Percentiles rank a stretch among this genome's conserved stretches.
Conservation (phyloP, 2,329 filamentous ascomycete species). For the Lachnellula willkommii region DNA sequence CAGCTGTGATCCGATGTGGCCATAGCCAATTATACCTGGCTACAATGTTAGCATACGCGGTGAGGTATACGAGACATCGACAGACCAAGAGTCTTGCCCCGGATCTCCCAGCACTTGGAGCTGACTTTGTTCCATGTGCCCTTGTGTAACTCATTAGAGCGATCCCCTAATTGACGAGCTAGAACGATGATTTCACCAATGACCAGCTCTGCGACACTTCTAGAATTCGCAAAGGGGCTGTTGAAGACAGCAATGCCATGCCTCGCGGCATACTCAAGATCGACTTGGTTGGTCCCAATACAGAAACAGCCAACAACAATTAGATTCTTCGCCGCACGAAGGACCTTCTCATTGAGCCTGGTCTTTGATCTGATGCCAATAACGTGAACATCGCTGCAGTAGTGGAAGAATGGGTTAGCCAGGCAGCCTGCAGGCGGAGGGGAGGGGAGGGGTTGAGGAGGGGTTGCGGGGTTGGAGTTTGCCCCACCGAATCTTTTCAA, state of each 20-base stretch:
- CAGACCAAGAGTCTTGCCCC: conserved; percentile 87
- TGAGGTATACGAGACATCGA: conserved; percentile 1
- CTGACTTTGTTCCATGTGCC: conserved; percentile 99
- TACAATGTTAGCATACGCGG: conserved; percentile 6
- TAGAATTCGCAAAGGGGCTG: conserved; percentile 96
- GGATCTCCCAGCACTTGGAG: conserved; percentile 93
- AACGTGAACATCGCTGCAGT: conserved; percentile 78
- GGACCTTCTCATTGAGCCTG: conserved; percentile 78
- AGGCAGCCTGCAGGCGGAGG: conserved; percentile 14
- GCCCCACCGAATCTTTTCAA: conserved; percentile 86
- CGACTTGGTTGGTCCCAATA: conserved; percentile 95
- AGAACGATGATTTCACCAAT: conserved; percentile 90
- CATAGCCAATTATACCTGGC: conserved; percentile 84
- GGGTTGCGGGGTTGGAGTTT: conserved; percentile 3
- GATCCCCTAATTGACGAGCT: conserved; percentile 86
- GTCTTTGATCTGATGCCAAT: conserved; percentile 98
- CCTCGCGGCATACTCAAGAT: conserved; percentile 74
- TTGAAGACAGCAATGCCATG: conserved; percentile 97
- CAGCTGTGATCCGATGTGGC: conserved; percentile 93
- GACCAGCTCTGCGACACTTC: conserved; percentile 92
- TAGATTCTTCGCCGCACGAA: conserved; percentile 86
- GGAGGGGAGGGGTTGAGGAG: neutral
- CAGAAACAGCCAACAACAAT: conserved; percentile 98
- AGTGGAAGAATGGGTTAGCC: neutral
- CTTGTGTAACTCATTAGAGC: conserved; percentile 87